Conservation (phyloP, 1,139 yeast genomes). For the Scheffersomyces stambukii region DNA sequence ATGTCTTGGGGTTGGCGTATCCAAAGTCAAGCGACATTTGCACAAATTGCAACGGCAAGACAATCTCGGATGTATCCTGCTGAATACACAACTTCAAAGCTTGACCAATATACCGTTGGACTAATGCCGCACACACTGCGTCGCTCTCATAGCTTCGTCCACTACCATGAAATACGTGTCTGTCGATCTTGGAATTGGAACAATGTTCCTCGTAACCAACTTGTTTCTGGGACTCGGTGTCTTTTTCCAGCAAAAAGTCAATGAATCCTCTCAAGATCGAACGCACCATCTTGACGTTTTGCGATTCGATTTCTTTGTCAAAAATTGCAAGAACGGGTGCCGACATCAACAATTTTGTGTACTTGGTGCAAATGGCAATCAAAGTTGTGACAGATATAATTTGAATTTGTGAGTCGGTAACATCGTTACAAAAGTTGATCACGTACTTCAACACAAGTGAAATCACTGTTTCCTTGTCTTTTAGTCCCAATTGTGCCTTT, state of each 20-base stretch:
- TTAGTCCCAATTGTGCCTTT: constrained; percentile 37
- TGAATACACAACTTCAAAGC: constrained; percentile 47
- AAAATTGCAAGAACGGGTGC: constrained; percentile 48
- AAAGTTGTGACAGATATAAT: constrained; percentile 54
- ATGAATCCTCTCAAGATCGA: constrained; percentile 52
- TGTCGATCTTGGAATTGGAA: constrained; percentile 32
- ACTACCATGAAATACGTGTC: constrained; percentile 53
- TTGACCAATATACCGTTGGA: constrained; percentile 53
- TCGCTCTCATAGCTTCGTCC: constrained; percentile 45
- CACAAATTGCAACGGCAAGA: constrained; percentile 53
- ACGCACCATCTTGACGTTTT: constrained; percentile 31
- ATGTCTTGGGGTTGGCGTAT: constrained; percentile 66
- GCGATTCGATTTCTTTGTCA: constrained; percentile 43
- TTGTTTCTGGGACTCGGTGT: constrained; percentile 25
- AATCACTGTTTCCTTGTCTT: constrained; percentile 49
- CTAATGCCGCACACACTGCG: constrained; percentile 69
- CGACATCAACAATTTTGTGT: constrained; percentile 60
- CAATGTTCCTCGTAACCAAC: constrained; percentile 30
- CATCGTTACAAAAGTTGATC: constrained; percentile 44
- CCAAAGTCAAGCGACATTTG: constrained; percentile 58
- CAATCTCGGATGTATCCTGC: constrained; percentile 37
- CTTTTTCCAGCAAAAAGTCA: constrained; percentile 52
- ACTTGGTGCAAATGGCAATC: constrained; percentile 52
- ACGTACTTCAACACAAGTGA: constrained; percentile 55
- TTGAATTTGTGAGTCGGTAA: constrained; percentile 17